phyloP scores from a whole-genome alignment of 345 rosid genomes.

The Hibiscus trionum region DNA sequence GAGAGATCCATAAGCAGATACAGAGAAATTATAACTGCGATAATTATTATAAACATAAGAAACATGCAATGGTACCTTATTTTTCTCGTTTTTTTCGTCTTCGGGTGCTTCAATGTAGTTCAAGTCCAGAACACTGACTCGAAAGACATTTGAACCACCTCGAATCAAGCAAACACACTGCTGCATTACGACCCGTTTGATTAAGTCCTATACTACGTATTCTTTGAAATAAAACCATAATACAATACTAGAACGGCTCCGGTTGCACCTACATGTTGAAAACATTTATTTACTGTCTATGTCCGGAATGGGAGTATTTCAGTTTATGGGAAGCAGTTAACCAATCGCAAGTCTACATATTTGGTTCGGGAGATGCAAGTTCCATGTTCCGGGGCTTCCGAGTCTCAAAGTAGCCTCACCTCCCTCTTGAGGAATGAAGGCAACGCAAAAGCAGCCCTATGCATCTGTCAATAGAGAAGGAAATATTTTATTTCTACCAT shows the following conservation, averaged over 20 bases:
- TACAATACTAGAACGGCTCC: neutral
- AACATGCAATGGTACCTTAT: neutral
- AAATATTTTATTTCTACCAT: neutral
- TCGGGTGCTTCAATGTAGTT: neutral
- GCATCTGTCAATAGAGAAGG: conserved; percentile 52
- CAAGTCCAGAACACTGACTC: neutral
- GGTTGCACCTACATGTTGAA: neutral
- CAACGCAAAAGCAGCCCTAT: conserved; percentile 75
- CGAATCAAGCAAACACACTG: neutral
- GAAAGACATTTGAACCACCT: neutral
- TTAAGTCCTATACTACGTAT: neutral
- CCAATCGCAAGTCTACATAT: neutral
- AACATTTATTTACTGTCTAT: neutral
- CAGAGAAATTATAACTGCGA: neutral
- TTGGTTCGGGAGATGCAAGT: neutral
- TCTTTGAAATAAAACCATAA: neutral
- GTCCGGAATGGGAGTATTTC: neutral
- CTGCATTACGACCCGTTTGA: neutral
- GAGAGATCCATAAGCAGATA: neutral
- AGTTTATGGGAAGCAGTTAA: neutral
- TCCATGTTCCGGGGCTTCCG: conserved; percentile 6
- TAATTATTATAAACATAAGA: neutral
- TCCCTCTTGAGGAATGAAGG: conserved; percentile 80
- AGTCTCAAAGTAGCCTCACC: conserved; percentile 36
- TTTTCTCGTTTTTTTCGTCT: neutral